phyloP scores from a whole-genome alignment of 345 rosid species.

The Dimocarpus longan region DNA sequence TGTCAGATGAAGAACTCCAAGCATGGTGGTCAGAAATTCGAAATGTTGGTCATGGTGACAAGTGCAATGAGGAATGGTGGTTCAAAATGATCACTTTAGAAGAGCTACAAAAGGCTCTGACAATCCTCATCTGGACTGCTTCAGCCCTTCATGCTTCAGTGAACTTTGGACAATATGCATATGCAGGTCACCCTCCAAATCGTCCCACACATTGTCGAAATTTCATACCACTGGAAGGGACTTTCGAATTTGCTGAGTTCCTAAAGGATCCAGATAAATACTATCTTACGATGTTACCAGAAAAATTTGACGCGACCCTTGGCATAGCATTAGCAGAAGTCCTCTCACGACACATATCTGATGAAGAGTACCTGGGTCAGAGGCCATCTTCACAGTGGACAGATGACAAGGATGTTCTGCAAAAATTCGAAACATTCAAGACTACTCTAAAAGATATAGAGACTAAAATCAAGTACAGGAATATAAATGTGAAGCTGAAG shows the following conservation, averaged over 20 bases:
- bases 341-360: constrained; percentile 52
- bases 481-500: constrained; percentile 35
- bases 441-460: constrained; percentile 39
- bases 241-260: constrained; percentile 38
- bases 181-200: constrained; percentile 57
- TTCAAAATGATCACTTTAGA: constrained; percentile 35
- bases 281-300: constrained; percentile 50
- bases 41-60: constrained; percentile 57
- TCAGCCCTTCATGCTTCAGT: constrained; percentile 65
- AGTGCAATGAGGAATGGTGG: constrained; percentile 56
- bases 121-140: constrained; percentile 62
- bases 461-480: constrained; percentile 45
- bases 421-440: constrained; percentile 39
- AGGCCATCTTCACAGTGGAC: constrained; percentile 41
- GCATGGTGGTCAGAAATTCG: constrained; percentile 68
- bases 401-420: constrained; percentile 34
- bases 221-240: constrained; percentile 54
- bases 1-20: constrained; percentile 54
- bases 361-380: constrained; percentile 59
- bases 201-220: constrained; percentile 48
- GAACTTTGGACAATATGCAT: constrained; percentile 61
- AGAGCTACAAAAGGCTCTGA: constrained; percentile 43
- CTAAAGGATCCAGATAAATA: constrained; percentile 47
- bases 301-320: constrained; percentile 41
- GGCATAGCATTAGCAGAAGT: constrained; percentile 48